These are phyloP conservation scores for Venturia asperata DNA, from an alignment of 2,329 filamentous ascomycete genomes.

Conservation along the genomic window DNA sequence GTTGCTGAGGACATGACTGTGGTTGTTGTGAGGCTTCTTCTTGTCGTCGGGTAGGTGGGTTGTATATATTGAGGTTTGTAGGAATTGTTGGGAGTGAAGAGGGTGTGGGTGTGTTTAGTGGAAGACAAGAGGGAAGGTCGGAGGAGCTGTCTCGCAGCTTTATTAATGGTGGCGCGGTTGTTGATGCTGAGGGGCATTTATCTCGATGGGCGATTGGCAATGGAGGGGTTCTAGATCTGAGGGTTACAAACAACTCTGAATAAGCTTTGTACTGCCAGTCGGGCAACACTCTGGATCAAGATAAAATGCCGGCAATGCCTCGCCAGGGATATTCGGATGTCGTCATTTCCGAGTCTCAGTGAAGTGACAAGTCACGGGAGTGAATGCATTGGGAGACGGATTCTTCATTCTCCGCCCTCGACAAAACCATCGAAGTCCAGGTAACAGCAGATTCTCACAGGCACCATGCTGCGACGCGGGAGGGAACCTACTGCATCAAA, in stretches of 20 bases:
- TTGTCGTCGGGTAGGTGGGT: background rate
- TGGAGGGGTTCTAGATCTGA: conserved; percentile 5
- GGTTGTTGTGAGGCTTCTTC: background rate
- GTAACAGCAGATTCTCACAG: background rate
- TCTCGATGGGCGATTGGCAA: background rate
- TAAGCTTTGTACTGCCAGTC: background rate
- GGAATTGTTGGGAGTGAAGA: background rate
- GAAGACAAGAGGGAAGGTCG: too few relatives aligned
- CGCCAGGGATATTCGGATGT: background rate
- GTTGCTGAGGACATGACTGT: conserved; percentile 59
- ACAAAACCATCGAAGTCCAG: background rate
- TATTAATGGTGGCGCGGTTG: background rate
- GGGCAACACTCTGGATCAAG: background rate
- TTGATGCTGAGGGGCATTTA: background rate
- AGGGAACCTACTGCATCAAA: too few relatives aligned
- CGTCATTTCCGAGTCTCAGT: background rate
- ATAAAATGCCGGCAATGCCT: background rate
- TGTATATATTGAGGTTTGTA: background rate
- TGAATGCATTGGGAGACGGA: too few relatives aligned
- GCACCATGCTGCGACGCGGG: too few relatives aligned
- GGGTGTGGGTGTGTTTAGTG: background rate
- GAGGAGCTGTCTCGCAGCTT: background rate
- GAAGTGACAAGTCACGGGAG: background rate
- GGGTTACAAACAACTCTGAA: conserved; percentile 3
- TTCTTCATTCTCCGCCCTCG: too few relatives aligned